Percentiles rank a stretch among this genome's conserved stretches.
These are phyloP conservation scores for Yarrowia sp. DNA, from an alignment of 805 yeast genomes.

Conservation along the genomic window DNA sequence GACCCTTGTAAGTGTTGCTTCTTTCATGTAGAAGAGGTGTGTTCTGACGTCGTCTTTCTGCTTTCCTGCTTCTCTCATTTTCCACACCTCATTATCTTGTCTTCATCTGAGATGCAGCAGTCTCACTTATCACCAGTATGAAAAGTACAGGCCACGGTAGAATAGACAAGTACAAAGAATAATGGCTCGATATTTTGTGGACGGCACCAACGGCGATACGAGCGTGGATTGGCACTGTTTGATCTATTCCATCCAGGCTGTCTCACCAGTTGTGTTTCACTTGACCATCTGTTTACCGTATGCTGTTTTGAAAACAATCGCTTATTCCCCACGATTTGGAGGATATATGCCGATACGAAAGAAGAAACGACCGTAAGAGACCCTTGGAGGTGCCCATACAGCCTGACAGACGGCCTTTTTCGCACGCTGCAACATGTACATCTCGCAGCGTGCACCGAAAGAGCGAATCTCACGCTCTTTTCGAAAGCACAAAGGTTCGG, in stretches of 20 bases:
- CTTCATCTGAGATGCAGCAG: too few species aligned
- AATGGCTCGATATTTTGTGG: too few species aligned
- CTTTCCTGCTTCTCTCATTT: too few species aligned
- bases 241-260: too few species aligned
- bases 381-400: background rate
- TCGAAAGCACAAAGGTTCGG: slow-evolving; percentile 1
- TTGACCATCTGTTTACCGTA: background rate
- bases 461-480: background rate
- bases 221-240: too few species aligned
- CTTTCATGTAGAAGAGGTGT: background rate
- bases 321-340: slow-evolving; percentile 22
- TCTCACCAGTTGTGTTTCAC: background rate
- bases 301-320: slow-evolving; percentile 21
- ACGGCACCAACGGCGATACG: too few species aligned
- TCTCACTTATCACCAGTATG: too few species aligned
- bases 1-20: background rate
- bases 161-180: too few species aligned
- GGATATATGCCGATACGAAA: slow-evolving; percentile 12
- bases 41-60: too few species aligned
- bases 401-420: background rate
- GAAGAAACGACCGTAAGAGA: background rate
- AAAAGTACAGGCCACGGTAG: too few species aligned
- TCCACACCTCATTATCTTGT: too few species aligned
- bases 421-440: slow-evolving; percentile 6
- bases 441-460: slow-evolving; percentile 1